Conservation (phyloP, 352 stramenopile species). For the Phytophthora citricola region DNA sequence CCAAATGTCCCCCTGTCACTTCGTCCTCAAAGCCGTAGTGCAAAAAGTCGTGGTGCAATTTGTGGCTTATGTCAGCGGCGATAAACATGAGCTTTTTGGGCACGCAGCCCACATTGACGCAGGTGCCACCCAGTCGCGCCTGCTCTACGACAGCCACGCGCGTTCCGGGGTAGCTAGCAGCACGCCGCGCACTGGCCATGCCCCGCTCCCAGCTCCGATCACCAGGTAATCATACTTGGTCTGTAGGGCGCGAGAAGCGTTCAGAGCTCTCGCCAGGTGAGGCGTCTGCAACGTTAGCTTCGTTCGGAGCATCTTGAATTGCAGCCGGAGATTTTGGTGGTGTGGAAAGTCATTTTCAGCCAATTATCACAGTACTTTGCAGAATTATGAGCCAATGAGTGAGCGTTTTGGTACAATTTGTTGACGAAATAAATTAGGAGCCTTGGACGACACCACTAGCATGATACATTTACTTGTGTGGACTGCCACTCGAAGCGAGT, state of each 20-base stretch:
- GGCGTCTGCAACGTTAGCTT: slow-evolving; percentile 12
- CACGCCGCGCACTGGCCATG: slow-evolving; percentile 92
- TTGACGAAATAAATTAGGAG: slow-evolving; percentile 34
- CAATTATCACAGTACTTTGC: background rate
- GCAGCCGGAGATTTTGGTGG: slow-evolving; percentile 13
- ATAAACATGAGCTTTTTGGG: slow-evolving; percentile 99
- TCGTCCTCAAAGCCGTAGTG: slow-evolving; percentile 69
- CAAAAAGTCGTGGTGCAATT: slow-evolving; percentile 55
- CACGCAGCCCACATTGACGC: slow-evolving; percentile 99
- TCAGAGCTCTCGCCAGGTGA: slow-evolving; percentile 26
- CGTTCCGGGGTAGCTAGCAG: slow-evolving; percentile 83
- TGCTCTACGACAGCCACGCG: slow-evolving; percentile 97
- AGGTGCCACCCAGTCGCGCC: slow-evolving; percentile 95
- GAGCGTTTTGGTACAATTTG: slow-evolving; percentile 23
- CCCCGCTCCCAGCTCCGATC: slow-evolving; percentile 93
- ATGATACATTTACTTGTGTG: slow-evolving; percentile 10
- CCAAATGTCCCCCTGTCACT: slow-evolving; percentile 41
- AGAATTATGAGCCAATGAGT: slow-evolving; percentile 18
- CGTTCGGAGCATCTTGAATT: slow-evolving; percentile 29
- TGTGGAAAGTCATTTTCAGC: slow-evolving; percentile 15
- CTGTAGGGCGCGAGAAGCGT: slow-evolving; percentile 13
- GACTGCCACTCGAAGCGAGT: slow-evolving; percentile 21
- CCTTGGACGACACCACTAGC: background rate
- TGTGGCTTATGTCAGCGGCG: slow-evolving; percentile 71
- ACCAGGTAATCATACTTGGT: slow-evolving; percentile 89